Conservation (phyloP, 805 yeast species). For the Suhomyces pyralidae region DNA sequence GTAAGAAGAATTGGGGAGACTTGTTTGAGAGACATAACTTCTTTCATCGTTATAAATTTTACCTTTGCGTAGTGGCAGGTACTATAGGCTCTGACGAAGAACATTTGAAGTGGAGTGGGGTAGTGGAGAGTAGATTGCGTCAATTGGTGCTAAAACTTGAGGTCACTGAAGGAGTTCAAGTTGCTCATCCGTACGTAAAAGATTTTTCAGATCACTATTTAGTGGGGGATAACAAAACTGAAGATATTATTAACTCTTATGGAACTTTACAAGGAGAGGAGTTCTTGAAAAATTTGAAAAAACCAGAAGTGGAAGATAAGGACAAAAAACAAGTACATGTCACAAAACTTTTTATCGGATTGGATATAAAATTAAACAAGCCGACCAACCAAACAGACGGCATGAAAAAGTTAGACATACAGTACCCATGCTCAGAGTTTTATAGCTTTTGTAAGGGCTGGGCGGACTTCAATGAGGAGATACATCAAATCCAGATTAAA, state of each 20-base stretch:
- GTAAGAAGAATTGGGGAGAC: slow-evolving; percentile 64
- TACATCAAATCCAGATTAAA: slow-evolving; percentile 60
- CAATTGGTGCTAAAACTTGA: slow-evolving; percentile 82
- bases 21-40: slow-evolving; percentile 77
- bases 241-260: slow-evolving; percentile 40
- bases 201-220: slow-evolving; percentile 39
- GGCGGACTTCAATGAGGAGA: slow-evolving; percentile 60
- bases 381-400: slow-evolving; percentile 16
- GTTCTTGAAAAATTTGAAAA: background rate
- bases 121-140: slow-evolving; percentile 86
- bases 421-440: slow-evolving; percentile 87
- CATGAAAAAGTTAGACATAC: slow-evolving; percentile 72
- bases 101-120: slow-evolving; percentile 87
- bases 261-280: slow-evolving; percentile 58
- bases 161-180: slow-evolving; percentile 62
- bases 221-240: too few species aligned
- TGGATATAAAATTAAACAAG: slow-evolving; percentile 39
- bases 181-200: slow-evolving; percentile 90
- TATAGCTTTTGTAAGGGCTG: slow-evolving; percentile 75
- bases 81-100: slow-evolving; percentile 75
- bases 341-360: slow-evolving; percentile 78
- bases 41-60: slow-evolving; percentile 81
- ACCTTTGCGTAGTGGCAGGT: slow-evolving; percentile 75
- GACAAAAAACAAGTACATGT: slow-evolving; percentile 44
- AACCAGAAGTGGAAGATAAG: too few species aligned